Base-by-base conservation (phyloP, 495 filamentous ascomycete genomes). In the Chaetomium fimeti region DNA sequence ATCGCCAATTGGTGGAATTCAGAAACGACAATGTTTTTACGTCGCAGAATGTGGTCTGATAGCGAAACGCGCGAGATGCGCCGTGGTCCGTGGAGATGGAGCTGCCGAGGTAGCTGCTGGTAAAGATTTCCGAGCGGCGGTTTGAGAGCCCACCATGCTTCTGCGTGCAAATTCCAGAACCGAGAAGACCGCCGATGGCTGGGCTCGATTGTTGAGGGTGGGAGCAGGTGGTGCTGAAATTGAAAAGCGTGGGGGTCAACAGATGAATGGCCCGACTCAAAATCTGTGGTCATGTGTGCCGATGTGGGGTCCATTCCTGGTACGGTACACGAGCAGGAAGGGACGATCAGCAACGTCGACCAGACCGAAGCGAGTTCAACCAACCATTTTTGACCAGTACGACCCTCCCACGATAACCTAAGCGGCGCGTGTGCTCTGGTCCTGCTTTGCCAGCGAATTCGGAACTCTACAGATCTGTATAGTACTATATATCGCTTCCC, bases 281-380 rank as follows among this genome's bases (percentile, higher is more conserved):
- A 43, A 43, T 40, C 9, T 16, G 9, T 18, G 40, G 40, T 43
- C 40, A 43, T 43, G 40, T 52, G 28, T 2, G 28, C n/a, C n/a
- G 28, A 15, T 27, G 48, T 25, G 48, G 48, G 55, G 13, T 57
- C 22, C 12, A 48, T 15, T n/a, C 42, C 28, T 56, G 53, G 53
- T 56, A 56, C 53, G 32, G 53, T 56, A 56, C 53, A 56, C 53
- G 53, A 56, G 18, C 7, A 16, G 5, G 51, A 38, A 56, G n/a
- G 52, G 36, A 25, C 55, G 55, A 54, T 27, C 55, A 20, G 45
- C n/a, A n/a, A n/a, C 20, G 18, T 24, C 11, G 32, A 11, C 32
- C 32, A 36, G 32, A 36, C 32, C 6, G 32, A 36, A 36, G 8
- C 5, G 1, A 36, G 6, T 6, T 24, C 9, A 12, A 2, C 15